Conservation (phyloP, 257 asterid genomes). For the Thymus mandschuricus region DNA sequence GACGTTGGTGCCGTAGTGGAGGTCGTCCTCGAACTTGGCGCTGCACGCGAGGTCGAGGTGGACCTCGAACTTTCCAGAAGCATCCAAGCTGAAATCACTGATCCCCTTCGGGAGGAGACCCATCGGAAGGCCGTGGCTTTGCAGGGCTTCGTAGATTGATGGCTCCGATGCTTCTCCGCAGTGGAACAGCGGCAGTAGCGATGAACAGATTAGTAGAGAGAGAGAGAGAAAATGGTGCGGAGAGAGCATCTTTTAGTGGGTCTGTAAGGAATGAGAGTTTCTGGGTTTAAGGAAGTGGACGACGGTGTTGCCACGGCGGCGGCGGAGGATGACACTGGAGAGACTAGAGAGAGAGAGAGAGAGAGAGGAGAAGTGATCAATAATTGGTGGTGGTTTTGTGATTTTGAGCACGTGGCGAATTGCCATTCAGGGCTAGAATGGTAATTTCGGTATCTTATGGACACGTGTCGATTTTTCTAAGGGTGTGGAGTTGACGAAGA, state of each 20-base stretch:
- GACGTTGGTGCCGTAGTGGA: slow-evolving; percentile 71
- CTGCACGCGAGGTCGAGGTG: slow-evolving; percentile 80
- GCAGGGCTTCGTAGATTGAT: slow-evolving; percentile 70
- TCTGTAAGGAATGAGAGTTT: slow-evolving; percentile 31
- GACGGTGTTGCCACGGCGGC: no score
- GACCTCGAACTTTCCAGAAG: slow-evolving; percentile 69
- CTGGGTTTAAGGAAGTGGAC: not conserved
- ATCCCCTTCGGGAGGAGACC: slow-evolving; percentile 94
- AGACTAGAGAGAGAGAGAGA: not conserved
- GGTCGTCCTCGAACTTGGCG: slow-evolving; percentile 83
- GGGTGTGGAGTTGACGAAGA: not conserved
- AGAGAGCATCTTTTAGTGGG: slow-evolving; percentile 38
- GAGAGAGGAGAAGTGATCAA: slow-evolving; percentile 55
- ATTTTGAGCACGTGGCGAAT: slow-evolving; percentile 27
- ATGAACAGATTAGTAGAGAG: slow-evolving; percentile 31
- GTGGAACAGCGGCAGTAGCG: slow-evolving; percentile 2
- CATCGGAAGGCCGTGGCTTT: slow-evolving; percentile 74
- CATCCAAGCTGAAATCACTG: slow-evolving; percentile 57
- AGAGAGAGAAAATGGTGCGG: slow-evolving; percentile 32
- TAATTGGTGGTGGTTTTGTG: slow-evolving; percentile 51
- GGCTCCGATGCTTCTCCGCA: slow-evolving; percentile 36
- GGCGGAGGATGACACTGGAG: slow-evolving; percentile 20
- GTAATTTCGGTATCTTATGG: not conserved
- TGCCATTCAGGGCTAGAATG: slow-evolving; percentile 3
- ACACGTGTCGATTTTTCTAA: slow-evolving; percentile 20